These are phyloP conservation scores for Pichia pseudocactophila DNA, from an alignment of 805 yeast species.

Conservation along the genomic window DNA sequence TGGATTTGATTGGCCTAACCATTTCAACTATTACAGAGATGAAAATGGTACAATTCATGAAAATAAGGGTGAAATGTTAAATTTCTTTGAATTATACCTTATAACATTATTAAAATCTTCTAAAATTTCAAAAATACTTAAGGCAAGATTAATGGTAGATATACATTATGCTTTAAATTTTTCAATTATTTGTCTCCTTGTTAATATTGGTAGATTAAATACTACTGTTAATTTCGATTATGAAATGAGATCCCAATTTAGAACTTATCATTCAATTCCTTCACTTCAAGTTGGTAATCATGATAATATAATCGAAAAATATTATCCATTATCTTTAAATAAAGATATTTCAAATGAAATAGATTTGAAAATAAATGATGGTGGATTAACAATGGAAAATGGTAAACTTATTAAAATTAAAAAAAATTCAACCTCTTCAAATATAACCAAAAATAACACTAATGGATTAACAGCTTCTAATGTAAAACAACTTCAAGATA, in stretches of 20 bases:
- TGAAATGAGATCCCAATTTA: conserved; percentile 86
- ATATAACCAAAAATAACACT: conserved; percentile 16
- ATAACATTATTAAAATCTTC: conserved; percentile 74
- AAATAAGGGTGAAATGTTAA: conserved; percentile 37
- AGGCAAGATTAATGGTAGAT: conserved; percentile 69
- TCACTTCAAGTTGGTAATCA: conserved; percentile 66
- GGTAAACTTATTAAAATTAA: background rate
- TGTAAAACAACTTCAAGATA: conserved; percentile 82
- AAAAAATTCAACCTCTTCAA: background rate
- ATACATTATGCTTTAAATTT: conserved; percentile 29
- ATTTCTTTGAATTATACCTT: conserved; percentile 79
- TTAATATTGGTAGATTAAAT: conserved; percentile 88
- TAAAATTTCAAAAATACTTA: conserved; percentile 73
- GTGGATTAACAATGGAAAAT: background rate
- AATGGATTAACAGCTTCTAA: conserved; percentile 31
- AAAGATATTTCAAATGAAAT: no score
- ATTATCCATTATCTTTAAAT: conserved; percentile 10
- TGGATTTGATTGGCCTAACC: conserved; percentile 31
- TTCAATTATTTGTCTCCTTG: conserved; percentile 52
- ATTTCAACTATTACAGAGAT: conserved; percentile 20
- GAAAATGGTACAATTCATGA: conserved; percentile 17
- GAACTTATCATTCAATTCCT: conserved; percentile 93
- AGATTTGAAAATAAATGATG: conserved; percentile 6
- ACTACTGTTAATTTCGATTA: conserved; percentile 92
- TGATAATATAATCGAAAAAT: conserved; percentile 21